Evolutionary conservation across 192 early-diverging fungal species (phyloP).

Genomic region (Rhizoclosmatium globosum): DNA sequence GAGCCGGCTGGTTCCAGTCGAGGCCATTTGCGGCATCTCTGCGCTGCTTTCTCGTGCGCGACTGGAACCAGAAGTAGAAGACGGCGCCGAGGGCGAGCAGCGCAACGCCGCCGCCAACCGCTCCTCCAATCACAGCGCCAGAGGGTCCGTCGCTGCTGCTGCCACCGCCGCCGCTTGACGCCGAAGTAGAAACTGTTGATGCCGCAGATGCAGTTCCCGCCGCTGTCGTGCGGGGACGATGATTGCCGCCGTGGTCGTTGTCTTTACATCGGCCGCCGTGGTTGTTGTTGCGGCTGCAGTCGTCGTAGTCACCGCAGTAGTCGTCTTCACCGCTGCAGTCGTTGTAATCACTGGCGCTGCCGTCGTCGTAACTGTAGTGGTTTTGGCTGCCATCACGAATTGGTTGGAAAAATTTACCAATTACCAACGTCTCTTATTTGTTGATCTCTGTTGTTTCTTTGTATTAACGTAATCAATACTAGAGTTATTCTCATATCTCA

Average conservation of each 20-base stretch:
- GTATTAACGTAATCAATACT: neutral
- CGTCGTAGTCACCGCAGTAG: neutral
- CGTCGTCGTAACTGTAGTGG: neutral
- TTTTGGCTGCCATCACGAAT: neutral
- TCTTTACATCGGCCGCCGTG: neutral
- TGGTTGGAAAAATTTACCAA: neutral
- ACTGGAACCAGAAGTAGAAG: neutral
- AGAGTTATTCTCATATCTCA: neutral
- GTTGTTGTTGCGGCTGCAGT: neutral
- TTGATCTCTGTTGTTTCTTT: neutral
- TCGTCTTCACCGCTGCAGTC: neutral
- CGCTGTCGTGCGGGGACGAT: neutral
- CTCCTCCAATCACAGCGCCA: neutral
- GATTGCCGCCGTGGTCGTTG: neutral
- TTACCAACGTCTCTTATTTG: neutral
- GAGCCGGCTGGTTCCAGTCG: neutral
- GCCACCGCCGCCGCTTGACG: neutral
- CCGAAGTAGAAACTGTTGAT: neutral
- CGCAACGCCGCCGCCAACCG: neutral
- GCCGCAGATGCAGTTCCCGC: neutral
- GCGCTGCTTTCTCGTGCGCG: neutral
- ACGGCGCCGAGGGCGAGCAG: neutral
- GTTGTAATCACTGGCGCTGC: conserved; percentile 2
- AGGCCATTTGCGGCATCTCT: neutral
- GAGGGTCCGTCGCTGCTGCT: neutral